phyloP scores from a whole-genome alignment of 169 alveolate species.

The Plasmodium adleri region DNA sequence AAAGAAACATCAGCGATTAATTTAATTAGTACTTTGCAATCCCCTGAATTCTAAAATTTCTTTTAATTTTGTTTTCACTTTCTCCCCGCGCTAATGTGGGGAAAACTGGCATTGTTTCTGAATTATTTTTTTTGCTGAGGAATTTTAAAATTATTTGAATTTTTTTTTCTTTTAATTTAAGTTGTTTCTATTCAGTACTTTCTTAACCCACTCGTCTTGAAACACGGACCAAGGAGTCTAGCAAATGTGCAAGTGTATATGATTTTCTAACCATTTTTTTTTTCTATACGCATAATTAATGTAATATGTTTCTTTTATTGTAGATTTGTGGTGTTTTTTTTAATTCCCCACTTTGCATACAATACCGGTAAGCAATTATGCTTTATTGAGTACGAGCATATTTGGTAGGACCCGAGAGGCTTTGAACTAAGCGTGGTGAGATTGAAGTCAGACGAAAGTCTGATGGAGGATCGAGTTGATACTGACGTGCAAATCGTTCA shows the following conservation, averaged over 20 bases:
- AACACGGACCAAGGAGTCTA: slow-evolving; percentile 87
- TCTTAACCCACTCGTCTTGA: slow-evolving; percentile 31
- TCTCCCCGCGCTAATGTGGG: not conserved
- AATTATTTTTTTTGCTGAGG: slow-evolving; percentile 42
- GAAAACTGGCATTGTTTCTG: not conserved
- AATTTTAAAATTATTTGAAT: not conserved
- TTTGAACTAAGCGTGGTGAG: slow-evolving; percentile 94
- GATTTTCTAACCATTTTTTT: not conserved
- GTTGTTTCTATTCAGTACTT: slow-evolving; percentile 43
- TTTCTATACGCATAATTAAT: slow-evolving; percentile 52
- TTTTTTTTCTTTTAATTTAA: slow-evolving; percentile 5
- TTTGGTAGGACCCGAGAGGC: slow-evolving; percentile 90
- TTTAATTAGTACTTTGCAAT: not conserved
- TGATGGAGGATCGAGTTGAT: slow-evolving; percentile 94
- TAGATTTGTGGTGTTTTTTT: not conserved
- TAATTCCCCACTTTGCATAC: slow-evolving; percentile 37
- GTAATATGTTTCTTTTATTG: not conserved
- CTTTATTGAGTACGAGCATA: slow-evolving; percentile 65
- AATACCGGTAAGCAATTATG: slow-evolving; percentile 88
- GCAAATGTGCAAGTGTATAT: slow-evolving; percentile 91
- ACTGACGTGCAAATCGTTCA: slow-evolving; percentile 94
- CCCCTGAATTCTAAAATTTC: not conserved
- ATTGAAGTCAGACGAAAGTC: slow-evolving; percentile 93
- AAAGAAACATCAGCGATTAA: slow-evolving; percentile 46
- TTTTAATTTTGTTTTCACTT: not conserved